phyloP scores from a whole-genome alignment of 2,329 filamentous ascomycete species.

The Alternaria sp. region DNA sequence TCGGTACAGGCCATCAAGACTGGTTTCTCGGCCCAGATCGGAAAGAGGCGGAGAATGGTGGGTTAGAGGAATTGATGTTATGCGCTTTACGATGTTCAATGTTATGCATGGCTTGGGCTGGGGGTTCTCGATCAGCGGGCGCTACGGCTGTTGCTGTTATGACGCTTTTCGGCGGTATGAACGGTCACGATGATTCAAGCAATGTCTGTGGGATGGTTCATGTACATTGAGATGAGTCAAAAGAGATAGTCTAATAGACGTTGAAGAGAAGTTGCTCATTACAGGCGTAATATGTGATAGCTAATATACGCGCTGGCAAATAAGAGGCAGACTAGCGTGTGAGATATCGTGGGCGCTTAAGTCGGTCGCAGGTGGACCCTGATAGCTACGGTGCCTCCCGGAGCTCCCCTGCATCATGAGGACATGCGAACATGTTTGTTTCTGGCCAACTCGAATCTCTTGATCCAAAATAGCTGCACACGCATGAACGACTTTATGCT shows the following conservation, averaged over 20 bases:
- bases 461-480: neutral
- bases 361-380: slow-evolving; percentile 20
- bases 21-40: slow-evolving; percentile 99
- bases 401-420: neutral
- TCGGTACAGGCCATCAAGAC: slow-evolving; percentile 98
- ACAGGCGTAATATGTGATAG: neutral
- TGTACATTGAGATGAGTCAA: neutral
- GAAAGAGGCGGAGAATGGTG: slow-evolving; percentile 95
- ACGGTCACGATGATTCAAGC: slow-evolving; percentile 11
- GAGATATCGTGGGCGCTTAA: slow-evolving; percentile 21
- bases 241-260: neutral
- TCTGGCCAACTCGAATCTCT: neutral
- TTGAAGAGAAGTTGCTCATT: neutral
- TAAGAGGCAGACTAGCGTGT: slow-evolving; percentile 5
- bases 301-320: slow-evolving; percentile 11
- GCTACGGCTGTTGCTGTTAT: slow-evolving; percentile 21
- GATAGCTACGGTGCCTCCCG: neutral
- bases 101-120: slow-evolving; percentile 30
- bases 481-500: neutral
- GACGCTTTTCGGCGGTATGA: slow-evolving; percentile 3
- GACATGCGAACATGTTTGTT: slow-evolving; percentile 1
- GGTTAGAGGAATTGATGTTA: slow-evolving; percentile 61
- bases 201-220: neutral
- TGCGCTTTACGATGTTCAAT: slow-evolving; percentile 29
- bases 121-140: slow-evolving; percentile 22